Evolutionary conservation across 2,329 filamentous ascomycete species (phyloP).

Genomic region (Xylariaceae sp.): DNA sequence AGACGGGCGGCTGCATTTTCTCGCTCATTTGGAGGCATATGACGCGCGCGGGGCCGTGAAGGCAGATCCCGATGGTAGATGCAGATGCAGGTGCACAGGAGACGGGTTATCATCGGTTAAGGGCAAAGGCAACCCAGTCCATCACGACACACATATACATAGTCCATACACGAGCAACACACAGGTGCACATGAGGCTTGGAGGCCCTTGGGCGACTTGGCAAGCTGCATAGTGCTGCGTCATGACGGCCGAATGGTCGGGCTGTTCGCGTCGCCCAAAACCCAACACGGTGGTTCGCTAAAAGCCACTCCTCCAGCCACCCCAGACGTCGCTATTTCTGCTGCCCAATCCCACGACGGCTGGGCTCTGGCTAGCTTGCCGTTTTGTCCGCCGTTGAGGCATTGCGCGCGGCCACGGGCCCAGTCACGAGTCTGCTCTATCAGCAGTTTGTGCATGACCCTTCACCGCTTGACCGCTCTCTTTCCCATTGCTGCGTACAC

Average conservation of each 20-base stretch:
- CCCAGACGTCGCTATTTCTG: too few relatives aligned
- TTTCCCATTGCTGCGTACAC: slow-evolving; percentile 20
- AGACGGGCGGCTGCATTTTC: too few relatives aligned
- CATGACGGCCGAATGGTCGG: slow-evolving; percentile 15
- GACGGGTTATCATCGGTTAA: slow-evolving; percentile 16
- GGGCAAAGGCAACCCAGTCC: slow-evolving; percentile 11
- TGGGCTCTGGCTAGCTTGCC: too few relatives aligned
- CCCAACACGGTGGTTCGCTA: slow-evolving; percentile 22
- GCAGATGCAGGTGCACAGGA: neutral
- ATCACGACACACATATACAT: too few relatives aligned
- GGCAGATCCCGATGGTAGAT: too few relatives aligned
- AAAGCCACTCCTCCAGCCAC: neutral
- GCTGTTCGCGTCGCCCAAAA: slow-evolving; percentile 4
- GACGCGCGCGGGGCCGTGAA: too few relatives aligned
- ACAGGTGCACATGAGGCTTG: too few relatives aligned
- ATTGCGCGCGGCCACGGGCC: neutral
- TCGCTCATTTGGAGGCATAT: too few relatives aligned
- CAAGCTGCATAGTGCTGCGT: slow-evolving; percentile 23
- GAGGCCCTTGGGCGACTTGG: too few relatives aligned
- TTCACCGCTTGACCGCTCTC: slow-evolving; percentile 24
- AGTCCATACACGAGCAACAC: too few relatives aligned
- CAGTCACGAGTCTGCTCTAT: neutral
- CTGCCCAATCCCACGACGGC: too few relatives aligned
- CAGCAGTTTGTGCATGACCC: neutral
- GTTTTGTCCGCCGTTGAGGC: neutral